Evolutionary conservation across 768 basidiomycete species (phyloP).

Genomic region (Boletus tylopilopsis): DNA sequence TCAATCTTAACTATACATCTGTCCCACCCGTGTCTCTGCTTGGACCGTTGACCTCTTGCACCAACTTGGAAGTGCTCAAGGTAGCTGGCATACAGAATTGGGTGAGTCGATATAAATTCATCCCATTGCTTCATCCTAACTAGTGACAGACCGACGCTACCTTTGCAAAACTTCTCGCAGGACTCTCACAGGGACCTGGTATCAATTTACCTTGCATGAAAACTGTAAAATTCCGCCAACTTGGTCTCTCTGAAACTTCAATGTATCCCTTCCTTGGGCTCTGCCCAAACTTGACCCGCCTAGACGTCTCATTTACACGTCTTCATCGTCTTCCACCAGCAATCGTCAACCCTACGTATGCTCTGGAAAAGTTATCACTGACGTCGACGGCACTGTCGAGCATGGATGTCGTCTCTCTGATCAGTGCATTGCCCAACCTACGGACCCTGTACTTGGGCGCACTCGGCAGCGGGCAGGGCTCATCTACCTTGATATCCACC

Average conservation of each 20-base stretch:
- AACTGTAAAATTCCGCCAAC: constrained; percentile 58
- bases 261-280: constrained; percentile 39
- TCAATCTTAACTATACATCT: constrained; percentile 63
- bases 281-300: constrained; percentile 48
- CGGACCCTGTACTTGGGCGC: constrained; percentile 55
- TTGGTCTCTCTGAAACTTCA: constrained; percentile 47
- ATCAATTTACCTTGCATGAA: constrained; percentile 39
- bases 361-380: constrained; percentile 59
- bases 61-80: constrained; percentile 52
- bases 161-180: constrained; percentile 42
- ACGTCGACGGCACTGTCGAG: constrained; percentile 50
- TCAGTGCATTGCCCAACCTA: constrained; percentile 40
- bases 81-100: constrained; percentile 59
- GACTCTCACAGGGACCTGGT: constrained; percentile 16
- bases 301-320: constrained; percentile 65
- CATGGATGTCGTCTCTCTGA: constrained; percentile 37
- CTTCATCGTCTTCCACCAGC: constrained; percentile 37
- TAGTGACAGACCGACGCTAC: constrained; percentile 63
- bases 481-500: constrained; percentile 39
- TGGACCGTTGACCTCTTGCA: constrained; percentile 36
- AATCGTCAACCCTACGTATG: not conserved
- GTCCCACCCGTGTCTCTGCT: constrained; percentile 47
- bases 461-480: constrained; percentile 47
- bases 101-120: constrained; percentile 36
- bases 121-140: not conserved